A percentile compares a stretch with the other conserved stretches of the same genome.
Evolutionary conservation across 805 yeast species (phyloP).

Genomic region (Lachancea kluyveri): DNA sequence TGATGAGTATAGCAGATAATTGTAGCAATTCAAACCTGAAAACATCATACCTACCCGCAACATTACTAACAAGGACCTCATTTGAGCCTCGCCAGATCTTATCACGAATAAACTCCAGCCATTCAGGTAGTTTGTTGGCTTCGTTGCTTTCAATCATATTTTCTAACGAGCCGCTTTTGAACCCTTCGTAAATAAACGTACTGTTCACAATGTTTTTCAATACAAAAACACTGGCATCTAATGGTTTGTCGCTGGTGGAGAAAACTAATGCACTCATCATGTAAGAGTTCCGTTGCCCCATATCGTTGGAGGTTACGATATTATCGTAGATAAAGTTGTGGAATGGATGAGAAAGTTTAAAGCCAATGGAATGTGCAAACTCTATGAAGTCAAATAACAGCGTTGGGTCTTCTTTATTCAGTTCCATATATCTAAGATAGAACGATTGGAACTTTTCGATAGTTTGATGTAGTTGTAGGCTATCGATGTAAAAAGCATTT

Average conservation of each 20-base stretch:
- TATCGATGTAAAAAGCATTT: constrained; percentile 33
- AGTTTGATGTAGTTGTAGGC: constrained; percentile 68
- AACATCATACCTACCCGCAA: constrained; percentile 66
- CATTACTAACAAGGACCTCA: constrained; percentile 38
- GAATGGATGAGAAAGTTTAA: constrained; percentile 34
- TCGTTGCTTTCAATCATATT: constrained; percentile 34
- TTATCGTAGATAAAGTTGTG: constrained; percentile 52
- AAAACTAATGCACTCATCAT: constrained; percentile 47
- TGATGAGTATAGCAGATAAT: constrained; percentile 68
- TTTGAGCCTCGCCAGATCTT: constrained; percentile 66
- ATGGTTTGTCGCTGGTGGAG: constrained; percentile 37
- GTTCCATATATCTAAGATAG: constrained; percentile 35
- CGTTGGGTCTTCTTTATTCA: constrained; percentile 29
- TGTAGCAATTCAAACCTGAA: constrained; percentile 76
- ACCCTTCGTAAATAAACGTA: constrained; percentile 56
- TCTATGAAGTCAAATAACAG: constrained; percentile 38
- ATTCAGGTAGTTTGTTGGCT: constrained; percentile 37
- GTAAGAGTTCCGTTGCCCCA: constrained; percentile 41
- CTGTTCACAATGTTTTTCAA: constrained; percentile 59
- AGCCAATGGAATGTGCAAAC: constrained; percentile 23
- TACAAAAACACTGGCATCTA: constrained; percentile 55
- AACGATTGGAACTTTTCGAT: constrained; percentile 52
- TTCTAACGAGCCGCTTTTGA: constrained; percentile 41
- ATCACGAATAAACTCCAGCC: constrained; percentile 60
- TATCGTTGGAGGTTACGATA: constrained; percentile 47